Evolutionary conservation across 495 filamentous ascomycete species (phyloP), one percentile per base, ranked within the genome.

Genomic region (Aspergillus nanangensis): DNA sequence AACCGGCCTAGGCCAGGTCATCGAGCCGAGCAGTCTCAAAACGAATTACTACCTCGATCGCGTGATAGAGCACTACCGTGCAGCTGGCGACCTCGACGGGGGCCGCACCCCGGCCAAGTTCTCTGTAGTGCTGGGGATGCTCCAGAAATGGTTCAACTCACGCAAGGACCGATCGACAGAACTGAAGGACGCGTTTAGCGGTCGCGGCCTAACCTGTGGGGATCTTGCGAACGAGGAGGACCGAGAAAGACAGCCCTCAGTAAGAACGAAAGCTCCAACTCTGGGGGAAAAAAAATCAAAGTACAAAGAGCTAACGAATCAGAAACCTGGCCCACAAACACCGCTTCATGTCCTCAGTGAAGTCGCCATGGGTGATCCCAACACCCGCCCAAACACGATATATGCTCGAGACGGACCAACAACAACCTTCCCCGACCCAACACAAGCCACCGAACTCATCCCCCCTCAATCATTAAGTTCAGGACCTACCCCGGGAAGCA

Each of bases 21-120:
- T 96, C 47, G 79, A 83, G 42, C 81, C 82, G 47, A 77, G 85
- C 27, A 78, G 84, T 35, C 75, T 96, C 58, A 79, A 79, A 33
- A 80, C 95, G 8, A 86, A 92, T 45, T 68, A 84, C 21, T 85
- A 92, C 55, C 67, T 95, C 0, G 82, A 87, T 44, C 63, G 64
- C 8, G 64, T 95, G 8, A 74, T 89, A 1, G 70, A 74, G 0
- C 79, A 82, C 33, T 89, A 96, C 56, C 71, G 71, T 25, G 68
- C 71, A 13, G 79, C 86, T 1, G 81, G 84, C 0, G 75, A 74
- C 0, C 77, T 78, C 0, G 81, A 86, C 21, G 78, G 76, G 25
- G 85, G 81, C 27, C 73, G 86, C 8, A 84, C 86, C 8, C 80
- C 88, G 2, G 70, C 76, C 25, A 95, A 89, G 57, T 93, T 95